Conservation (phyloP, 345 rosid species). For the Diplotaxis tenuifolia region DNA sequence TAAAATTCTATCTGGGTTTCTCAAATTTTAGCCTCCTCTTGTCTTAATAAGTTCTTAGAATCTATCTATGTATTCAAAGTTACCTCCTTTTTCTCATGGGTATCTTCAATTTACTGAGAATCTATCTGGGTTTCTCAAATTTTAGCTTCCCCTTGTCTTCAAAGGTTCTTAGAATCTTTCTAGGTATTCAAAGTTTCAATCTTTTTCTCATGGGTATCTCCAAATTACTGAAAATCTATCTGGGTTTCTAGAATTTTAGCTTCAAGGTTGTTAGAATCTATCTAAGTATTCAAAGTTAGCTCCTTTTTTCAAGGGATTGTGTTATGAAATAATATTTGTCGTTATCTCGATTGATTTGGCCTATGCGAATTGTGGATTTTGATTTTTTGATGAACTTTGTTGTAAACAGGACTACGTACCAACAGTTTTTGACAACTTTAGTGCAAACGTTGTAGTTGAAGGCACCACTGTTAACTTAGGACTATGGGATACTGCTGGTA, state of each 20-base stretch:
- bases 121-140: not conserved
- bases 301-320: not conserved
- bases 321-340: not conserved
- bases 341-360: constrained; percentile 6
- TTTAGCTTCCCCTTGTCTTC: not conserved
- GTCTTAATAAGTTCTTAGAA: not conserved
- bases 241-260: not conserved
- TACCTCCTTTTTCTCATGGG: constrained; percentile 12
- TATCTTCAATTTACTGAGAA: no score
- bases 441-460: constrained; percentile 94
- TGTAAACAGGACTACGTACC: constrained; percentile 90
- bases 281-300: not conserved
- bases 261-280: not conserved
- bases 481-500: constrained; percentile 99
- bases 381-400: constrained; percentile 31
- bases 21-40: not conserved
- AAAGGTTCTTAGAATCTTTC: not conserved
- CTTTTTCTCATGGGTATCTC: not conserved
- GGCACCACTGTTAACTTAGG: constrained; percentile 93
- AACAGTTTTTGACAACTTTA: constrained; percentile 94
- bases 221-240: not conserved
- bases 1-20: constrained; percentile 9
- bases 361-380: constrained; percentile 4
- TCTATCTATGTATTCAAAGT: constrained; percentile 19
- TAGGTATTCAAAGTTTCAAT: no score